phyloP scores from a whole-genome alignment of 176 grass and related monocot species.

The Juncus effusus region DNA sequence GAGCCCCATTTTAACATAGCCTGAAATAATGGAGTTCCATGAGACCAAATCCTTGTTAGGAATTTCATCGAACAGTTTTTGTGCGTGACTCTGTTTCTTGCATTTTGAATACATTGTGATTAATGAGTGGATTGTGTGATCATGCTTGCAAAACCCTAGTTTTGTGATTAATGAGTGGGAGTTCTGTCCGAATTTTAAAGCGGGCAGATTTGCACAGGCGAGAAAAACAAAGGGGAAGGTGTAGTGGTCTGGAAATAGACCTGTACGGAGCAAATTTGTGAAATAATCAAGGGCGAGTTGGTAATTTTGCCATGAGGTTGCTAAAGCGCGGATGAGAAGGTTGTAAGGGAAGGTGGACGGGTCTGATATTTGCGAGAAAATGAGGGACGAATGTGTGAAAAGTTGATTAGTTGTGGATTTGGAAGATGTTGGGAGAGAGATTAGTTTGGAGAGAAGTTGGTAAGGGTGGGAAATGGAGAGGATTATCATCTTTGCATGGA shows the following conservation, averaged over 20 bases:
- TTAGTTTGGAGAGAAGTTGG: constrained; percentile 38
- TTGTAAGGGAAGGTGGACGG: constrained; percentile 34
- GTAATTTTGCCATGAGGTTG: constrained; percentile 10
- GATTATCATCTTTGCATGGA: constrained; percentile 31
- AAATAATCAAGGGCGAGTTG: constrained; percentile 11
- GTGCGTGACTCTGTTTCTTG: constrained; percentile 2
- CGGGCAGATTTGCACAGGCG: constrained; percentile 9
- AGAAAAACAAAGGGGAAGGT: constrained; percentile 47
- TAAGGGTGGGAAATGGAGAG: constrained; percentile 18
- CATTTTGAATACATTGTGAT: constrained; percentile 37
- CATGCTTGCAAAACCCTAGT: constrained; percentile 7
- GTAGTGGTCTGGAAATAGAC: constrained; percentile 17
- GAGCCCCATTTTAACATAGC: constrained; percentile 33
- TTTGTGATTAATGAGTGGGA: constrained; percentile 29
- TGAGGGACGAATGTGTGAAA: constrained; percentile 21
- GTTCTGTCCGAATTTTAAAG: neutral
- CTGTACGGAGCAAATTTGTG: constrained; percentile 10
- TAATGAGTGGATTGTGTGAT: constrained; percentile 37
- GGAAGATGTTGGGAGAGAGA: constrained; percentile 4
- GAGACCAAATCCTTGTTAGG: constrained; percentile 23
- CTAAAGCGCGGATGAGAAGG: constrained; percentile 38
- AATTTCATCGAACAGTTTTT: constrained; percentile 37
- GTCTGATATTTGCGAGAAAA: constrained; percentile 17
- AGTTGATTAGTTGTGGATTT: constrained; percentile 1
- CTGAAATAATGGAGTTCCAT: constrained; percentile 46